Evolutionary conservation across 805 yeast species (phyloP).

Genomic region (Candida qinlingensis): DNA sequence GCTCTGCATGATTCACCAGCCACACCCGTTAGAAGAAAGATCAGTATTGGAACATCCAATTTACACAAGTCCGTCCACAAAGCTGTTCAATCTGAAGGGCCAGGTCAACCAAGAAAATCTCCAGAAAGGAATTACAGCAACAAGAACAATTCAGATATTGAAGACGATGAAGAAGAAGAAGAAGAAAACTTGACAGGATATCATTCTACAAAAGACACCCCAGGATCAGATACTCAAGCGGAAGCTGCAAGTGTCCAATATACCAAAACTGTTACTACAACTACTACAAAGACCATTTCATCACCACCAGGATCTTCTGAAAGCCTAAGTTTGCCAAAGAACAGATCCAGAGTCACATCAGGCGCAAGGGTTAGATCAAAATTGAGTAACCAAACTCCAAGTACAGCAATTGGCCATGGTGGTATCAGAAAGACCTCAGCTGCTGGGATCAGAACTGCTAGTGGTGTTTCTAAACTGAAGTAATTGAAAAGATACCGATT

Average conservation of each 20-base stretch:
- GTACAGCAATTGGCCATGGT: constrained; percentile 21
- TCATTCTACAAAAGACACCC: constrained; percentile 20
- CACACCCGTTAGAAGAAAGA: constrained; percentile 71
- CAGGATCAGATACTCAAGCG: neutral
- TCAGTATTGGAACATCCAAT: constrained; percentile 61
- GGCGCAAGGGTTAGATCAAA: constrained; percentile 29
- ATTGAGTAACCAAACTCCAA: constrained; percentile 16
- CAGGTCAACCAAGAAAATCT: constrained; percentile 91
- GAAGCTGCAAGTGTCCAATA: constrained; percentile 20
- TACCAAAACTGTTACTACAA: constrained; percentile 25
- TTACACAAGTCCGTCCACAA: constrained; percentile 59
- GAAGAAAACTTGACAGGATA: constrained; percentile 15
- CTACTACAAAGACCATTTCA: constrained; percentile 26
- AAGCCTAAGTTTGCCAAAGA: constrained; percentile 21
- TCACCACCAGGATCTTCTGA: constrained; percentile 27
- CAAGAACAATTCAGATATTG: constrained; percentile 22
- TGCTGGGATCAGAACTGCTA: constrained; percentile 18
- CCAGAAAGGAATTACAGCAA: constrained; percentile 28
- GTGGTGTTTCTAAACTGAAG: constrained; percentile 20
- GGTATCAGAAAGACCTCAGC: constrained; percentile 24
- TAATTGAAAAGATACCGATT: neutral
- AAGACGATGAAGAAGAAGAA: constrained; percentile 25
- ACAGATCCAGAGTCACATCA: constrained; percentile 20
- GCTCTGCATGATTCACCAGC: constrained; percentile 39
- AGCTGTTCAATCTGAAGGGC: constrained; percentile 88